Base-by-base conservation (phyloP, 192 early-diverging fungal genomes). In the Gonapodya sp. region DNA sequence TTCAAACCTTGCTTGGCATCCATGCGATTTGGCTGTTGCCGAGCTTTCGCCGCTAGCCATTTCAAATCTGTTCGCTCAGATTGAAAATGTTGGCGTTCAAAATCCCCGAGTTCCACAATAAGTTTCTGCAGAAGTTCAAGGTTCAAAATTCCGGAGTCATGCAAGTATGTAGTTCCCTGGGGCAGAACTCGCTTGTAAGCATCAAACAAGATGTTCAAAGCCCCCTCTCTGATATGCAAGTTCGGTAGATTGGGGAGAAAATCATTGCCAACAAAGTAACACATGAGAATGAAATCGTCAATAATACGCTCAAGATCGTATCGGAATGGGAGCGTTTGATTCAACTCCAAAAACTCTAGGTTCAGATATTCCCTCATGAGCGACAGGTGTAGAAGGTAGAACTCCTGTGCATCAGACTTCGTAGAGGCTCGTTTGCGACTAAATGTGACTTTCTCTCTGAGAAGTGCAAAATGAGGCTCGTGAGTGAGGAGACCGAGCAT, bases 241-340 rank as follows among this genome's bases (percentile, higher is more conserved):
- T 93, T 94, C 46, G 96, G 96, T 36, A 99, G 83, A 85, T 95
- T 94, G 64, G 97, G 97, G 80, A 99, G 87, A 82, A 98, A 98
- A 85, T 99, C 97, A 84, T 99, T 99, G 74, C 97, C 97, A 24
- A 99, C 96, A 87, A 99, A 99, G 87, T 97, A 98, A 81, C 93
- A 94, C 85, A 99, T 82, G 80, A 99, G 92, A 73, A 98, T 95
- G 92, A 97, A 98, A 85, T 99, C 97, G 82, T 99, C 97, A 83
- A 99, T 93, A 18, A 98, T 93, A 0, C 92, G 83, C 83, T 99
- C 97, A 31, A 99, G 82, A 80, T 97, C 92, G 85, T 94, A 98
- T 32, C 18, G 75, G 80, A 96, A 95, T 0, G 92, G 85, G 31
- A 95, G 85, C 0, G 86, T 84, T 1, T 84, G 80, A 24, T 87